Conservation (phyloP, 305 asterid species). For the Fraxinus nigra region DNA sequence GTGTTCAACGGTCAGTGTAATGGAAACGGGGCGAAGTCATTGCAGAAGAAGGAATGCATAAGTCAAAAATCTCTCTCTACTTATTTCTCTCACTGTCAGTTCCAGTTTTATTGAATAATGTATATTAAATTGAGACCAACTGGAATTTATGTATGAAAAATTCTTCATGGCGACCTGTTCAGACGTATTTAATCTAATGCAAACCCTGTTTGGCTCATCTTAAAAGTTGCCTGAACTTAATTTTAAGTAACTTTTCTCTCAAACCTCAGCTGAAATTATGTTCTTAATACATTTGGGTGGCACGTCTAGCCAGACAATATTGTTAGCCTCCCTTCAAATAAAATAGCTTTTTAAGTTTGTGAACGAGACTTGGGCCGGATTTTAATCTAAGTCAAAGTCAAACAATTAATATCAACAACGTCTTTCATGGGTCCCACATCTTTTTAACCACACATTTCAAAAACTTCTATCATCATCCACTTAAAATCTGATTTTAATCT, state of each 20-base stretch:
- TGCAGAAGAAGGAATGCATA: constrained; percentile 20
- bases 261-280: neutral
- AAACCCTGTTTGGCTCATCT: too few relatives aligned
- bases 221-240: too few relatives aligned
- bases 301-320: neutral
- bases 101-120: neutral
- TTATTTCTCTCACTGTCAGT: constrained; percentile 11
- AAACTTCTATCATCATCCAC: too few relatives aligned
- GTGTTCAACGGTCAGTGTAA: constrained; percentile 25
- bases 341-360: neutral
- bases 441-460: too few relatives aligned
- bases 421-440: too few relatives aligned
- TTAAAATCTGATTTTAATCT: too few relatives aligned
- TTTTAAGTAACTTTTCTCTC: too few relatives aligned
- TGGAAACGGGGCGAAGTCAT: constrained; percentile 13
- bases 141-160: neutral
- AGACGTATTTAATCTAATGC: too few relatives aligned
- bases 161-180: neutral
- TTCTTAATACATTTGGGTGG: neutral
- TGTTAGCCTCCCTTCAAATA: neutral
- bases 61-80: constrained; percentile 30
- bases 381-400: too few relatives aligned
- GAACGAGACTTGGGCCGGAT: neutral
- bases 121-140: neutral
- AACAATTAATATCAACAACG: too few relatives aligned